Base-by-base conservation (phyloP, 2,329 filamentous ascomycete species). In the Macroventuria anomochaeta region DNA sequence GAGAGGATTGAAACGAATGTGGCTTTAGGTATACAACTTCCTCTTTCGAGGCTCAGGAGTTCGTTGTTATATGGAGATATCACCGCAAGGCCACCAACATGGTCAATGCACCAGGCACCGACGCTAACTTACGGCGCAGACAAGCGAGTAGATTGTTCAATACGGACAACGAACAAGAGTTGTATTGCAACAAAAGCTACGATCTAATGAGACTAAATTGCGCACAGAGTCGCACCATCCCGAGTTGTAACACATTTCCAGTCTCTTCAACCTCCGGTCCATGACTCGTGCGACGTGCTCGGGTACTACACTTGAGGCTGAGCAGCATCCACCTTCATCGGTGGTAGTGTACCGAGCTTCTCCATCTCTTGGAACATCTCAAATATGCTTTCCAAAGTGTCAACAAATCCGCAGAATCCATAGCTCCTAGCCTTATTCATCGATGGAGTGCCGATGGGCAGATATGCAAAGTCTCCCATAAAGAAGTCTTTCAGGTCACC, bases 361-460 rank as follows among this genome's bases (percentile, higher is more conserved):
- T 29, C 48, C 54, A 60, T 52, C 26, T 62, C 53, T 32, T 55
- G 57, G 12, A 36, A 62, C 36, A 55, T 60, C 46, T 60, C 51
- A 34, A 62, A 58, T 0, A 60, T 29, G 31, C 54, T 52, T 38
- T 60, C 54, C 1, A 60, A 34, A 2, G 54, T 60, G 20, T 60
- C 54, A 0, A 59, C 51, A 26, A 51, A 55, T 10, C 47, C 54
- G 26, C 41, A 46, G 39, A 62, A 62, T n/a, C 57, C 57, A 8
- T 46, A 59, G 3, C 28, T 36, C 20, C 41, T 50, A 7, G 36
- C 38, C 34, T 62, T 60, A 7, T 52, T 54, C 46, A 53, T 51
- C 3, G 47, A 51, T 3, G 42, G 23, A 17, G 53, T 53, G 1
- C 46, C 48, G 38, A 58, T 37, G 2, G 20, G 36, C 5, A 51